These are phyloP conservation scores for Fusarium sterilihyphosum DNA, from an alignment of 2,329 filamentous ascomycete species.

Conservation along the genomic window DNA sequence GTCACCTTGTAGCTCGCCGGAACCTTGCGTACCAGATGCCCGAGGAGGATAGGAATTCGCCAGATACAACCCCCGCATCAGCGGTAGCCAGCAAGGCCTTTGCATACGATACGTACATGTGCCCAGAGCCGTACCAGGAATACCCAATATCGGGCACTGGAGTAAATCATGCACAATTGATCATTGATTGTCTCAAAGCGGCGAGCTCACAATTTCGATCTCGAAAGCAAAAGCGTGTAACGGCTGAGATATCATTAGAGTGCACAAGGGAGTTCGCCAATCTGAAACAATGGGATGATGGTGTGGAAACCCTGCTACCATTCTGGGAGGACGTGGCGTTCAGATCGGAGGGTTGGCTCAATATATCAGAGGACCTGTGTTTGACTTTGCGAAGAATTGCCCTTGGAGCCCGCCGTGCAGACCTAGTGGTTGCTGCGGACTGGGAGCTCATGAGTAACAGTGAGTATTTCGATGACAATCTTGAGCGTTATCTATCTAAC, in stretches of 20 bases:
- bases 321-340: slow-evolving; percentile 68
- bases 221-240: slow-evolving; percentile 62
- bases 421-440: slow-evolving; percentile 69
- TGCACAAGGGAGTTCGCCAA: slow-evolving; percentile 65
- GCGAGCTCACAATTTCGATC: slow-evolving; percentile 65
- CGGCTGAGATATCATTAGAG: slow-evolving; percentile 66
- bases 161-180: slow-evolving; percentile 65
- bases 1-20: slow-evolving; percentile 64
- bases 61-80: slow-evolving; percentile 58
- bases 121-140: slow-evolving; percentile 70
- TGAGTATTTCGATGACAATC: slow-evolving; percentile 48
- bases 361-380: slow-evolving; percentile 67
- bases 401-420: slow-evolving; percentile 59
- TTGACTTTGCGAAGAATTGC: slow-evolving; percentile 71
- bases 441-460: slow-evolving; percentile 71
- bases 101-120: slow-evolving; percentile 73
- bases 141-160: slow-evolving; percentile 61
- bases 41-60: slow-evolving; percentile 64
- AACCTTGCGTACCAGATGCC: slow-evolving; percentile 65
- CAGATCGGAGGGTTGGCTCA: slow-evolving; percentile 67
- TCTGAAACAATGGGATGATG: slow-evolving; percentile 62
- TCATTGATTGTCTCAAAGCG: slow-evolving; percentile 62
- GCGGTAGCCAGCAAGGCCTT: slow-evolving; percentile 62
- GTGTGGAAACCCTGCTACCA: slow-evolving; percentile 63
- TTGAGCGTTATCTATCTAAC: slow-evolving; percentile 8